phyloP scores from a whole-genome alignment of 2,329 filamentous ascomycete species.

The Claviceps spartinae region DNA sequence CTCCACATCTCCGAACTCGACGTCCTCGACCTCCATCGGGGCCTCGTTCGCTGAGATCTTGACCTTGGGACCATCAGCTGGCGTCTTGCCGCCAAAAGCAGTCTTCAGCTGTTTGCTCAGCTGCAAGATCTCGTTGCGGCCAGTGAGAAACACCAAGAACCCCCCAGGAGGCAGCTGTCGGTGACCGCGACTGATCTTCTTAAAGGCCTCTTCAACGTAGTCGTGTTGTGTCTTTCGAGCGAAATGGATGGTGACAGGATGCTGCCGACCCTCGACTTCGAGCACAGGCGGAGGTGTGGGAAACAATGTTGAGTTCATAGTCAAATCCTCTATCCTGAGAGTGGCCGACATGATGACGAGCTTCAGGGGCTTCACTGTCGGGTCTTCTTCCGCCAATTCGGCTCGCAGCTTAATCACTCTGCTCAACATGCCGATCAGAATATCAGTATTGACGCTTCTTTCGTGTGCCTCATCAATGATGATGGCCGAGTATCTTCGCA shows the following conservation, averaged over 20 bases:
- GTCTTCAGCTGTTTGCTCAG: slow-evolving; percentile 69
- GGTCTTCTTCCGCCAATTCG: slow-evolving; percentile 58
- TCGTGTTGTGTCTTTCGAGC: slow-evolving; percentile 68
- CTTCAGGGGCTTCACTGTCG: slow-evolving; percentile 65
- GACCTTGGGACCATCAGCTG: slow-evolving; percentile 50
- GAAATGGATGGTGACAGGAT: slow-evolving; percentile 82
- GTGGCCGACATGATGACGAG: slow-evolving; percentile 98
- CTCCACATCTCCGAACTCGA: slow-evolving; percentile 62
- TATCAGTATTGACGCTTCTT: slow-evolving; percentile 92
- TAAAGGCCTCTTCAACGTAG: slow-evolving; percentile 81
- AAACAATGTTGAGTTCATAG: slow-evolving; percentile 72
- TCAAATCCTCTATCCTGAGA: slow-evolving; percentile 78
- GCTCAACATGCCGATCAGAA: slow-evolving; percentile 93
- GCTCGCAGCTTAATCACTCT: slow-evolving; percentile 76
- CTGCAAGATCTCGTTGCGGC: slow-evolving; percentile 78
- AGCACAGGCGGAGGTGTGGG: slow-evolving; percentile 66
- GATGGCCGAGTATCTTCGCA: slow-evolving; percentile 84
- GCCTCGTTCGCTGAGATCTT: slow-evolving; percentile 64
- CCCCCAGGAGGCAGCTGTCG: slow-evolving; percentile 79
- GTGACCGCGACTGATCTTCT: slow-evolving; percentile 78
- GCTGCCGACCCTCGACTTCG: slow-evolving; percentile 83
- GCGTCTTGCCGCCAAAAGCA: slow-evolving; percentile 44
- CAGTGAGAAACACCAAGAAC: slow-evolving; percentile 88
- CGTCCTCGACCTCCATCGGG: slow-evolving; percentile 71
- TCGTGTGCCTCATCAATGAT: slow-evolving; percentile 97